Conservation (phyloP, 495 filamentous ascomycete genomes). For the Talaromyces ruber region DNA sequence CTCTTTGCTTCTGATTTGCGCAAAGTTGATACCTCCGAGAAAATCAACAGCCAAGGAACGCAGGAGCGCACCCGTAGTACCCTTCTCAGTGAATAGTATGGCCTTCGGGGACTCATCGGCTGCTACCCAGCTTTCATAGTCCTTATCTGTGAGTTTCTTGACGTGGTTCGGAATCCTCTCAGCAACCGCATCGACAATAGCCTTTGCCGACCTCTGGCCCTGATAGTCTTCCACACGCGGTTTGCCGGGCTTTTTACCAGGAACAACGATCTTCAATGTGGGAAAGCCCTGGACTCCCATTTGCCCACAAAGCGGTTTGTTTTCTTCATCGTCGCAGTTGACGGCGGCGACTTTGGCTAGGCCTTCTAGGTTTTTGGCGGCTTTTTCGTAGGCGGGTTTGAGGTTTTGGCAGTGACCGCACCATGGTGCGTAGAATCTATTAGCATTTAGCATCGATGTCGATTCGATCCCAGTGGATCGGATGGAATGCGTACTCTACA, state of each 20-base stretch:
- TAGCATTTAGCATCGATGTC: conserved; percentile 10
- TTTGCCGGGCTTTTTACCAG: conserved; percentile 71
- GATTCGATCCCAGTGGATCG: conserved; percentile 10
- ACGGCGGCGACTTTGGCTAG: conserved; percentile 90
- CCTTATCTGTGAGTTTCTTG: conserved; percentile 69
- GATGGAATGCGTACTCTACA: conserved; percentile 50
- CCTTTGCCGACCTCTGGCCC: conserved; percentile 70
- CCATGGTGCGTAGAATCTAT: conserved; percentile 90
- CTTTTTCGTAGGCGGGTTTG: conserved; percentile 92
- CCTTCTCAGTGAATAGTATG: conserved; percentile 92
- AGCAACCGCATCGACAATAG: conserved; percentile 77
- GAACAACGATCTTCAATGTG: conserved; percentile 88
- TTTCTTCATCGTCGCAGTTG: conserved; percentile 90
- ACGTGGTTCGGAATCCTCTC: conserved; percentile 89
- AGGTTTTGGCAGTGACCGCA: conserved; percentile 95
- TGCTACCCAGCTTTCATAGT: conserved; percentile 65
- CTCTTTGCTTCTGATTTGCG: conserved; percentile 83
- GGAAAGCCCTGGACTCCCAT: conserved; percentile 96
- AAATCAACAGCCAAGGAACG: conserved; percentile 88
- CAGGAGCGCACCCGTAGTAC: conserved; percentile 71
- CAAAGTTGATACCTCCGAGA: conserved; percentile 69
- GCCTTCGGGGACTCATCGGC: conserved; percentile 71
- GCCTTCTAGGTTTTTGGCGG: conserved; percentile 77
- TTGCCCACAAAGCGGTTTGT: conserved; percentile 78
- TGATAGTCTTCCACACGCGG: conserved; percentile 91